phyloP scores from a whole-genome alignment of 108 stramenopile species.

The Cyclostephanos tholiformis region DNA sequence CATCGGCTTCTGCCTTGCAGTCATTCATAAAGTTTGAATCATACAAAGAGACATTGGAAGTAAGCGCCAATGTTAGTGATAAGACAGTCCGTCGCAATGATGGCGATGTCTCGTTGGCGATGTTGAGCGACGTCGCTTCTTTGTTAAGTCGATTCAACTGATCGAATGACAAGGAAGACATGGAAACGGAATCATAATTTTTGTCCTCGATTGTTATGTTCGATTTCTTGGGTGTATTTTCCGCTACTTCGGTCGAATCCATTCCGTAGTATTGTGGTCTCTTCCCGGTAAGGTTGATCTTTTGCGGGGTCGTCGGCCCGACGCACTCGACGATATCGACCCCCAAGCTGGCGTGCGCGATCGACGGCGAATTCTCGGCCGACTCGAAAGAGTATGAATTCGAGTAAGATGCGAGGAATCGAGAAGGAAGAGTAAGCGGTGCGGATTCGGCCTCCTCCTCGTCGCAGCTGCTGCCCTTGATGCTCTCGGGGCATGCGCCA shows the following conservation, averaged over 20 bases:
- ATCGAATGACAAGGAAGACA: constrained; percentile 22
- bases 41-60: constrained; percentile 19
- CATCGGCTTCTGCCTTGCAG: not conserved
- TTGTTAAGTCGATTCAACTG: constrained; percentile 10
- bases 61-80: constrained; percentile 24
- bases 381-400: constrained; percentile 28
- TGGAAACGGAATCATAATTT: not conserved
- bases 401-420: constrained; percentile 25
- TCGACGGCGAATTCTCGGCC: constrained; percentile 8
- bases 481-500: not conserved
- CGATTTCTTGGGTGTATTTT: constrained; percentile 24
- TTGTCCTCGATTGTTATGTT: constrained; percentile 8
- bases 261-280: not conserved
- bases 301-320: not conserved
- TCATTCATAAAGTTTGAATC: constrained; percentile 14
- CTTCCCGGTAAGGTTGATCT: constrained; percentile 9
- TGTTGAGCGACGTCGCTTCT: not conserved
- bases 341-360: not conserved
- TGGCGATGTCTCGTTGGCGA: constrained; percentile 3
- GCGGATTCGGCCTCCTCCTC: constrained; percentile 21
- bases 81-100: constrained; percentile 18
- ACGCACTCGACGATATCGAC: not conserved
- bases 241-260: not conserved
- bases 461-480: not conserved
- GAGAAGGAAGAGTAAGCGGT: constrained; percentile 23